Evolutionary conservation across 352 stramenopile species (phyloP).

Genomic region (Phytophthora nicotianae): DNA sequence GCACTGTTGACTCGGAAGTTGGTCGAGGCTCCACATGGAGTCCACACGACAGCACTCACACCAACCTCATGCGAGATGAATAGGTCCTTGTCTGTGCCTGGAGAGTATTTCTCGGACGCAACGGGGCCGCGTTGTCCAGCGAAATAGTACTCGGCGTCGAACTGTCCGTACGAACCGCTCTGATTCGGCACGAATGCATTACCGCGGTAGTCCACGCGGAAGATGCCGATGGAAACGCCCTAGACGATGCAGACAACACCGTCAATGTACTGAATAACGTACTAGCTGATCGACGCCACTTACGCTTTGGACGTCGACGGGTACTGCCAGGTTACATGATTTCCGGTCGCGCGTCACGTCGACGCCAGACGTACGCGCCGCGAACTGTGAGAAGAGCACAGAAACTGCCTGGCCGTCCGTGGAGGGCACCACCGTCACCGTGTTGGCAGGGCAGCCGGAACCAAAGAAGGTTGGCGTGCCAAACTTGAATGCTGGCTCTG

Average conservation of each 20-base stretch:
- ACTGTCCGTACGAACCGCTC: slow-evolving; percentile 44
- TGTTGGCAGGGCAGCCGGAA: slow-evolving; percentile 31
- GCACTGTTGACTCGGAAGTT: slow-evolving; percentile 63
- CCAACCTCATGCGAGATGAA: slow-evolving; percentile 54
- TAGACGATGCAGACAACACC: slow-evolving; percentile 6
- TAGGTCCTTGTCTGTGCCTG: slow-evolving; percentile 44
- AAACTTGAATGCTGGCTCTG: slow-evolving; percentile 28
- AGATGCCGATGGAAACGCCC: slow-evolving; percentile 43
- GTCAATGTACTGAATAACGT: slow-evolving; percentile 14
- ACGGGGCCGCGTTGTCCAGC: slow-evolving; percentile 47
- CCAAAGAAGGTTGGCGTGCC: slow-evolving; percentile 36
- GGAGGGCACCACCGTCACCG: slow-evolving; percentile 31
- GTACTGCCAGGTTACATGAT: slow-evolving; percentile 47
- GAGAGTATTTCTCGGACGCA: slow-evolving; percentile 35
- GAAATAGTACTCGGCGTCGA: slow-evolving; percentile 66
- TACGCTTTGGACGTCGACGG: slow-evolving; percentile 47
- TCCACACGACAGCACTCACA: slow-evolving; percentile 56
- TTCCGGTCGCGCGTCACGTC: slow-evolving; percentile 44
- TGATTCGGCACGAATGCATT: slow-evolving; percentile 45
- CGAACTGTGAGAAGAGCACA: slow-evolving; percentile 38
- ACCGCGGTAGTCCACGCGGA: slow-evolving; percentile 54
- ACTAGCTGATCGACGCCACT: slow-evolving; percentile 14
- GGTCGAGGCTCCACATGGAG: slow-evolving; percentile 48
- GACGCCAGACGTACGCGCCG: slow-evolving; percentile 30
- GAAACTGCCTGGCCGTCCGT: slow-evolving; percentile 36